Evolutionary conservation across 148 eudicot genomes (phyloP).

Genomic region (Camellia lanceoleosa): DNA sequence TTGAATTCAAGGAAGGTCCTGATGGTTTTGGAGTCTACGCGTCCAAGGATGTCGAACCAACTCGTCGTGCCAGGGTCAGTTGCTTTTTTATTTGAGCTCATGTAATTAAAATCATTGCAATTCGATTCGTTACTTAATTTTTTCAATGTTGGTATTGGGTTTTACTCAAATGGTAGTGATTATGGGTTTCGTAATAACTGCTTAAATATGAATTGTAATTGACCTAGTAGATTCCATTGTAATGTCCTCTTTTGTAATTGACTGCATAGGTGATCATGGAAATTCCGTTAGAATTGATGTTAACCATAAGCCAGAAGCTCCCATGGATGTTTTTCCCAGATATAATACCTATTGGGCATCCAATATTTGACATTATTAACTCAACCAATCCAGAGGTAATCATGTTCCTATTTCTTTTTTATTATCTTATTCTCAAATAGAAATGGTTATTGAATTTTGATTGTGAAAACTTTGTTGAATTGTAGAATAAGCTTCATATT

Average conservation of each 20-base stretch:
- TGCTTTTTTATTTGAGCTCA: not conserved
- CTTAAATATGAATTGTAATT: not conserved
- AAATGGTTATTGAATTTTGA: not conserved
- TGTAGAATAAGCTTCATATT: not conserved
- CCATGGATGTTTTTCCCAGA: conserved; percentile 99
- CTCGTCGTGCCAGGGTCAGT: conserved; percentile 83
- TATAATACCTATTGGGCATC: conserved; percentile 90
- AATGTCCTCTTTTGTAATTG: conserved; percentile 5
- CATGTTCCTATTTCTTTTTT: conserved; percentile 3
- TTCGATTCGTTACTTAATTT: not conserved
- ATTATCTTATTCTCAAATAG: not conserved
- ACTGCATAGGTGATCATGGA: conserved; percentile 85
- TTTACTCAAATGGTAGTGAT: not conserved
- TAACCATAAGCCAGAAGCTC: conserved; percentile 79
- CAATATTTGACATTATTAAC: conserved; percentile 92
- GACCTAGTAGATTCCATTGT: not conserved
- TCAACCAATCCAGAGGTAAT: conserved; percentile 88
- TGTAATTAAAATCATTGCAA: not conserved
- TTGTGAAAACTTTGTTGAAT: not conserved
- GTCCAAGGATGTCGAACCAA: conserved; percentile 84
- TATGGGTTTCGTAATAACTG: not conserved
- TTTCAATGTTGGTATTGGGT: not conserved
- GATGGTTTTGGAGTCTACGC: conserved; percentile 95
- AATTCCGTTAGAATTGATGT: conserved; percentile 91
- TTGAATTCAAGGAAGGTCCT: conserved; percentile 96